These are phyloP conservation scores for Jaltomata sinuosa DNA, from an alignment of 257 asterid species.

Conservation along the genomic window DNA sequence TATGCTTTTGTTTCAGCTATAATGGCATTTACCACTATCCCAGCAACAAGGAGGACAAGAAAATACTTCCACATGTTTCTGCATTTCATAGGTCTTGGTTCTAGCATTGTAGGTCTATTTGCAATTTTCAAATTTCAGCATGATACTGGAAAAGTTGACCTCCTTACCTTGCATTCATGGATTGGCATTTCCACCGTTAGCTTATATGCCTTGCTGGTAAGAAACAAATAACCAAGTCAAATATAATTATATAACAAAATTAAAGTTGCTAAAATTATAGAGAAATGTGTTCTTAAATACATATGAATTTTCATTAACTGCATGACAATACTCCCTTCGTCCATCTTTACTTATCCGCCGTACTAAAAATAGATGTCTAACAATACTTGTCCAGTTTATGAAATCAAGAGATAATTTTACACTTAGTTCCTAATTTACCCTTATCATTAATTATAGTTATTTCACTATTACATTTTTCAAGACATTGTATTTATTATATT, in stretches of 20 bases:
- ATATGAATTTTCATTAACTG: too few relatives aligned
- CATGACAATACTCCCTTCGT: too few relatives aligned
- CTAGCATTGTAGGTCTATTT: neutral
- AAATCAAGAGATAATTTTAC: too few relatives aligned
- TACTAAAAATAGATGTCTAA: too few relatives aligned
- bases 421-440: too few relatives aligned
- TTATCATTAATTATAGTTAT: too few relatives aligned
- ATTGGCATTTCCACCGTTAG: constrained; percentile 1
- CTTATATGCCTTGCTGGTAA: neutral
- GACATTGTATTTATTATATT: too few relatives aligned
- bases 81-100: neutral
- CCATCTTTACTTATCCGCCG: too few relatives aligned
- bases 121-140: neutral
- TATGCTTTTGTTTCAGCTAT: neutral
- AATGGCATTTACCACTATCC: neutral
- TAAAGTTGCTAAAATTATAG: neutral
- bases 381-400: too few relatives aligned
- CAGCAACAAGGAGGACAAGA: neutral
- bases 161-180: constrained; percentile 1
- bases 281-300: too few relatives aligned
- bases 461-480: too few relatives aligned
- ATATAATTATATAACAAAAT: too few relatives aligned
- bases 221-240: neutral
- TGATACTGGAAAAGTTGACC: neutral
- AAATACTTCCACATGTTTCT: neutral